Evolutionary conservation across 306 rosid genomes (phyloP).

Genomic region (Glycyrrhiza uralensis): DNA sequence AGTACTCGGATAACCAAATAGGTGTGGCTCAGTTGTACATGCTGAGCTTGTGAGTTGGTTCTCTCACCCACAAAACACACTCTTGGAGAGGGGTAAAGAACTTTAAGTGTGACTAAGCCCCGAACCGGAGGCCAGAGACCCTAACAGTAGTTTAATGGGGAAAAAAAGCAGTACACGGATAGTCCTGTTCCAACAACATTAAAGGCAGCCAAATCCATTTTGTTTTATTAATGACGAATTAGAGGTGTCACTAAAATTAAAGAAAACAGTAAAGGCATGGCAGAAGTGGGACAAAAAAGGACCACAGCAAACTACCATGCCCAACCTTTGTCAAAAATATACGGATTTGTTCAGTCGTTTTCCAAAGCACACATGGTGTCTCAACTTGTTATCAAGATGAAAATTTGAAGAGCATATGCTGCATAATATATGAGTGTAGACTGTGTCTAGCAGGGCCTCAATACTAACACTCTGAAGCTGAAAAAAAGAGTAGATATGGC

Average conservation of each 20-base stretch:
- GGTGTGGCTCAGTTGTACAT: no score
- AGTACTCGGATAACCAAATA: no score
- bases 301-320: slow-evolving; percentile 34
- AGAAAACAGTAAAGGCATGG: not conserved
- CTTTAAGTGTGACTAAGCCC: no score
- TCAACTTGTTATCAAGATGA: not conserved
- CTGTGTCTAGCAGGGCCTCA: not conserved
- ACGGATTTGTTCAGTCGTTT: slow-evolving; percentile 15
- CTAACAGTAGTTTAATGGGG: no score
- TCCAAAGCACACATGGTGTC: slow-evolving; percentile 27
- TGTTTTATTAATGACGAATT: not conserved
- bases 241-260: not conserved
- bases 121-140: no score
- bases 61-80: no score
- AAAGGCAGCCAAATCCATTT: not conserved
- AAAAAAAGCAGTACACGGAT: not conserved
- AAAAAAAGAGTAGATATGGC: slow-evolving; percentile 13
- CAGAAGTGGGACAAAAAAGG: slow-evolving; percentile 17
- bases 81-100: no score
- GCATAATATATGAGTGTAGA: slow-evolving; percentile 3
- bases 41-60: no score
- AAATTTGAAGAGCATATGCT: no score
- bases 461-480: not conserved
- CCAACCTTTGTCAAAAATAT: slow-evolving; percentile 32
- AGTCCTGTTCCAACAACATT: not conserved